Evolutionary conservation across 108 stramenopile species (phyloP), one percentile per base, ranked within the genome.

Genomic region (Craspedostauros australis): DNA sequence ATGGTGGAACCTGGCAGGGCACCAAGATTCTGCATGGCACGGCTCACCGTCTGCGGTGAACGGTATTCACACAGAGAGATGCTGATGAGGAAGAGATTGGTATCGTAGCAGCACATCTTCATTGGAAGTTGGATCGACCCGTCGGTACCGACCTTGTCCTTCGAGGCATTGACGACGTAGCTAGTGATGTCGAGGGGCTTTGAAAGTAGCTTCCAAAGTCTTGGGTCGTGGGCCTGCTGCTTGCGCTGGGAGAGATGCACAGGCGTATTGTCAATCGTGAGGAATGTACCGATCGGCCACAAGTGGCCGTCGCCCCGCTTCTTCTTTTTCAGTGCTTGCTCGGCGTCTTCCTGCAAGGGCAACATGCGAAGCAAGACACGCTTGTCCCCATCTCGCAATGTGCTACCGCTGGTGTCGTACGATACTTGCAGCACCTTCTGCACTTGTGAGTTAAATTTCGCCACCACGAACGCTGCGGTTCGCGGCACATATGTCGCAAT

Each of bases 241-340:
- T 62, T 72, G 21, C 90, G 67, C 60, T 91, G 90, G 11, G 28
- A 15, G 15, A 87, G 48, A 5, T n/a, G 8, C 11, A 50, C 38
- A 23, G 61, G 66, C 9, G 33, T 46, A 24, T 37, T 24, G 14
- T 63, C 49, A 19, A 86, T 15, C 2, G 30, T 39, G 0, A 72
- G 25, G 57, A 82, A 79, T 12, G 83, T 85, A 39, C 85, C 85
- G 22, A 62, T 76, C 3, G 90, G 90, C 90, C 90, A 91, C 18
- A 91, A 24, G 56, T 91, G 90, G 30, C 60, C 55, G 53, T 87
- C 83, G 9, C 81, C 76, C 21, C 76, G 68, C 14, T 71, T 69
- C 39, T 72, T 67, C 33, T 39, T 46, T n/a, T n/a, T n/a, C n/a
- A n/a, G n/a, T n/a, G n/a, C n/a, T 5, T 60, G 46, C 19, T 79